Percentiles rank a stretch among this genome's conserved stretches.
Conservation (phyloP, 805 yeast genomes). For the Tetrapisispora fleetii region DNA sequence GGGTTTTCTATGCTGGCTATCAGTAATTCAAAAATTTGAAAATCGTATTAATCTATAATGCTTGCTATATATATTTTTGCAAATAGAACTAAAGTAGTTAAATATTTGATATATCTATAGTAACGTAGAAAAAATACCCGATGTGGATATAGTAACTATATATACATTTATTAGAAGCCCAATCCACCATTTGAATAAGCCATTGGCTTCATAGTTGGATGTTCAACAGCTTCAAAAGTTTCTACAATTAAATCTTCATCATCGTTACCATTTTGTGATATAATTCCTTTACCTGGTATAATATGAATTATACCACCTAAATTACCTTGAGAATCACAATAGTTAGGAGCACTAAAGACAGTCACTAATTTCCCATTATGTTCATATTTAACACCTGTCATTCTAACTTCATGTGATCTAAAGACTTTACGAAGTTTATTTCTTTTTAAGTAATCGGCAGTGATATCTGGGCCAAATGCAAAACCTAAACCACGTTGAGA, state of each 20-base stretch:
- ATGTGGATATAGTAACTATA: too few species aligned
- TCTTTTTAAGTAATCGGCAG: slow-evolving; percentile 60
- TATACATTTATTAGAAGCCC: slow-evolving; percentile 16
- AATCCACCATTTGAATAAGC: slow-evolving; percentile 59
- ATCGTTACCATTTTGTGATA: slow-evolving; percentile 35
- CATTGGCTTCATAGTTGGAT: slow-evolving; percentile 91
- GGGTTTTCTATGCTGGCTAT: too few species aligned
- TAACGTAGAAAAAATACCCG: too few species aligned
- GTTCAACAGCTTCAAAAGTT: slow-evolving; percentile 73
- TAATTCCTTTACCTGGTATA: slow-evolving; percentile 28
- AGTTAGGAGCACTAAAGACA: slow-evolving; percentile 97
- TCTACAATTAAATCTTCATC: slow-evolving; percentile 42
- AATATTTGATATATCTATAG: neutral
- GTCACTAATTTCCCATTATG: slow-evolving; percentile 82
- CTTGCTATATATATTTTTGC: neutral
- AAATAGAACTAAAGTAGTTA: neutral
- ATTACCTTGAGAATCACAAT: slow-evolving; percentile 89
- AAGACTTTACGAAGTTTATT: slow-evolving; percentile 73
- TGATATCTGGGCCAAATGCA: slow-evolving; percentile 95
- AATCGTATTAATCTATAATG: neutral
- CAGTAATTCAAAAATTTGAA: too few species aligned
- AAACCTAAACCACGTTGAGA: slow-evolving; percentile 92
- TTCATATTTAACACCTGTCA: slow-evolving; percentile 81
- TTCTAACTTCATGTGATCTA: slow-evolving; percentile 91
- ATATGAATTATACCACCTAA: slow-evolving; percentile 83